Conservation (phyloP, 345 rosid genomes). For the Syzygium grande region DNA sequence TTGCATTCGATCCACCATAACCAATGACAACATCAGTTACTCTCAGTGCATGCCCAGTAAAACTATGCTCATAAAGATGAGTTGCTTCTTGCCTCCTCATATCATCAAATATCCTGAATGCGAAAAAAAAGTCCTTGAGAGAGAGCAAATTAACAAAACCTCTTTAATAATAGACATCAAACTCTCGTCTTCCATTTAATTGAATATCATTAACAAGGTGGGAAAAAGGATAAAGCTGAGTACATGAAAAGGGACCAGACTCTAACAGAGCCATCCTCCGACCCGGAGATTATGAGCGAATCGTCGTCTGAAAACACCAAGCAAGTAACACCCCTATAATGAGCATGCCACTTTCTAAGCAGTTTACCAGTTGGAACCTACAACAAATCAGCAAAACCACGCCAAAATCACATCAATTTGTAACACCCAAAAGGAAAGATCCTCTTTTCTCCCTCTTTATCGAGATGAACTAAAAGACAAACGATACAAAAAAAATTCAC, state of each 20-base stretch:
- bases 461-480: background rate
- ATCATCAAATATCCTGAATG: slow-evolving; percentile 67
- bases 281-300: slow-evolving; percentile 72
- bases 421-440: background rate
- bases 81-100: slow-evolving; percentile 34
- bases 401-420: background rate
- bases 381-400: background rate
- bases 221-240: background rate
- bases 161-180: background rate
- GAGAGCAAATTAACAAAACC: background rate
- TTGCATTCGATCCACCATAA: slow-evolving; percentile 61
- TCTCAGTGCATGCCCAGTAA: slow-evolving; percentile 43
- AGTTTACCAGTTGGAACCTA: slow-evolving; percentile 75
- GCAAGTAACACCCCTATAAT: slow-evolving; percentile 63
- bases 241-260: slow-evolving; percentile 82
- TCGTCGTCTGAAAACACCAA: slow-evolving; percentile 69
- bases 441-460: background rate
- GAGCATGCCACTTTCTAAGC: slow-evolving; percentile 82
- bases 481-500: slow-evolving; percentile 8
- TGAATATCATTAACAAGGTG: background rate
- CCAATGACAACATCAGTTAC: slow-evolving; percentile 64
- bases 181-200: background rate
- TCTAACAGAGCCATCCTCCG: slow-evolving; percentile 70
- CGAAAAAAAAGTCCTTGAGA: background rate
- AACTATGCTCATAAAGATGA: slow-evolving; percentile 48